Evolutionary conservation across 2,329 filamentous ascomycete species (phyloP), one percentile per base, ranked within the genome.

Genomic region (Colletotrichum sp.): DNA sequence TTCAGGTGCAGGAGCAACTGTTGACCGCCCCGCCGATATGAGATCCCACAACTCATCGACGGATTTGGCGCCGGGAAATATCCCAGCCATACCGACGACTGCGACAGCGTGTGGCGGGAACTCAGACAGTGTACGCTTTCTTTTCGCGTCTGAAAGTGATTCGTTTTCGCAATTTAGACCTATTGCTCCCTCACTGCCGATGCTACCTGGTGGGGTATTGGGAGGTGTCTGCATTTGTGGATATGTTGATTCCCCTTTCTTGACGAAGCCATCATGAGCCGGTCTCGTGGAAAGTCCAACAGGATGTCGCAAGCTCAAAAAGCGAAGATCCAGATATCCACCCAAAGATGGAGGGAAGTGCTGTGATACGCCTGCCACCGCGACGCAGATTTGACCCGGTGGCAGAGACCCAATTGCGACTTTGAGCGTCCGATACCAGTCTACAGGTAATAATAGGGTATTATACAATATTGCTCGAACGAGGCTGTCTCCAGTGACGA

Each of bases 51-150:
- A 82, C 39, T 83, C 82, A 8, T 84, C 83, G 2, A 83, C 84
- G 8, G 76, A 82, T 0, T 83, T 82, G 5, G 82, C 84, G 5
- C 86, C 86, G 0, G 87, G 86, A 15, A 88, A 85, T 0, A 86
- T 81, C 21, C 87, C 87, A 3, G 84, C 84, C 76, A 84, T 86
- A 34, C 86, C 85, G n/a, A 88, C 79, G 12, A 87, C 80, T 3
- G 85, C 86, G 66, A 87, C 76, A 12, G 76, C 83, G 34, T 28
- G 83, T 79, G 5, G 83, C 82, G 30, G 85, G 85, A 5, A 87
- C 70, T 68, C 80, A 81, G 26, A 82, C 66, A 3, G 87, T 78
- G 26, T 9, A 39, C 18, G 15, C 8, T 32, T 60, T 30, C 24
- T 44, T 60, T 15, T n/a, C 6, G 52, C 9, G 2, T 28, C 18